A percentile compares a stretch with the other conserved stretches of the same genome.
Evolutionary conservation across 768 basidiomycete genomes (phyloP).

Genomic region (Mycena rosella): DNA sequence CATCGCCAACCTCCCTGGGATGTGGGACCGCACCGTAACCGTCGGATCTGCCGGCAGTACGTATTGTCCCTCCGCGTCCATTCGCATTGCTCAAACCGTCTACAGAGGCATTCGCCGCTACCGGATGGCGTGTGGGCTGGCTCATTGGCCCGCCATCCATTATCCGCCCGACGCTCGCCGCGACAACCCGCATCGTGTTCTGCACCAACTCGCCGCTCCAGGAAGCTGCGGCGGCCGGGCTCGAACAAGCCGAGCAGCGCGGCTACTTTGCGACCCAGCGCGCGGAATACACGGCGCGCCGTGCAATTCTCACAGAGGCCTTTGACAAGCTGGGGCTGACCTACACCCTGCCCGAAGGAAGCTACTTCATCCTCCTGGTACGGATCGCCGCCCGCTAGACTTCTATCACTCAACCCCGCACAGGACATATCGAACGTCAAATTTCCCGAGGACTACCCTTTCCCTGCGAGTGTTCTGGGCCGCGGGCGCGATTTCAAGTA

Average conservation of each 20-base stretch:
- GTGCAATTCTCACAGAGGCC: slow-evolving; percentile 77
- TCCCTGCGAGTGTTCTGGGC: slow-evolving; percentile 80
- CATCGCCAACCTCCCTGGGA: slow-evolving; percentile 94
- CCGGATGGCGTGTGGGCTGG: slow-evolving; percentile 99
- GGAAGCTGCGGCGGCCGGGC: slow-evolving; percentile 91
- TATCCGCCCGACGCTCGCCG: slow-evolving; percentile 89
- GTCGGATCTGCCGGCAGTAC: slow-evolving; percentile 95
- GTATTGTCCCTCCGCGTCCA: slow-evolving; percentile 39
- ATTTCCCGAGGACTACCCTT: slow-evolving; percentile 88
- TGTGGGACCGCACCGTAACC: slow-evolving; percentile 99
- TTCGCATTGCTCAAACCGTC: slow-evolving; percentile 10
- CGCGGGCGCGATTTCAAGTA: slow-evolving; percentile 91
- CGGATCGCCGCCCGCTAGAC: slow-evolving; percentile 39
- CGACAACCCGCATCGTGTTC: slow-evolving; percentile 94
- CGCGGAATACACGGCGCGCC: slow-evolving; percentile 84
- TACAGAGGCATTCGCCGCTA: slow-evolving; percentile 94
- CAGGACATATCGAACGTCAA: slow-evolving; percentile 83
- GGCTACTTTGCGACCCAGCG: slow-evolving; percentile 85
- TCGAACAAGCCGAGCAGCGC: slow-evolving; percentile 81
- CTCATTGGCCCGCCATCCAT: slow-evolving; percentile 89
- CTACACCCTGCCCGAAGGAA: slow-evolving; percentile 91
- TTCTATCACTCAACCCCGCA: slow-evolving; percentile 21
- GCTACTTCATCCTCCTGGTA: slow-evolving; percentile 91
- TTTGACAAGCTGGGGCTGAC: slow-evolving; percentile 87
- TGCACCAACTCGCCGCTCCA: slow-evolving; percentile 95